These are phyloP conservation scores for Luffa acutangula DNA, from an alignment of 306 rosid species.

Conservation along the genomic window DNA sequence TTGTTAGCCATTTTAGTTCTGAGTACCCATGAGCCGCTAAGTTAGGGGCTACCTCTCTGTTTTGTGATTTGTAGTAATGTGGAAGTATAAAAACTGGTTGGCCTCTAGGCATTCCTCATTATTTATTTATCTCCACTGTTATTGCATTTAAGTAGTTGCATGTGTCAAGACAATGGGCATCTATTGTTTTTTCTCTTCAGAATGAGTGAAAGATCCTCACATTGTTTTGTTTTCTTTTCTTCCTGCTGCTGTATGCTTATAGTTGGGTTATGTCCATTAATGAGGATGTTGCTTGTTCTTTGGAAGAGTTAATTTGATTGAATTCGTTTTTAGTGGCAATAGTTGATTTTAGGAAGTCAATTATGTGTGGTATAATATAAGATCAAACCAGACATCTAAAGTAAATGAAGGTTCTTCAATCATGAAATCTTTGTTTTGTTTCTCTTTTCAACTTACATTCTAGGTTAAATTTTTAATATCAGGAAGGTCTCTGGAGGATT, in stretches of 20 bases:
- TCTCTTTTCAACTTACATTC: neutral
- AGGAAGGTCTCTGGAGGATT: conserved; percentile 65
- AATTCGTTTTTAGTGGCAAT: neutral
- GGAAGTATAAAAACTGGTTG: neutral
- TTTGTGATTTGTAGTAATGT: neutral
- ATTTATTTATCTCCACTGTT: neutral
- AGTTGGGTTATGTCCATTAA: neutral
- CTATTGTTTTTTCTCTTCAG: neutral
- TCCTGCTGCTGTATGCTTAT: neutral
- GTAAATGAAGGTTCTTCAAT: neutral
- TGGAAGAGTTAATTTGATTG: neutral
- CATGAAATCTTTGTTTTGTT: neutral
- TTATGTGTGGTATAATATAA: neutral
- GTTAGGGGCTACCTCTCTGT: neutral
- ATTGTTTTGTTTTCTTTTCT: neutral
- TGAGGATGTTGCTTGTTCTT: neutral
- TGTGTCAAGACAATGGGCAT: neutral
- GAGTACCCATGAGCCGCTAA: neutral
- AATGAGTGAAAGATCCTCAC: neutral
- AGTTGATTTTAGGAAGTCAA: neutral
- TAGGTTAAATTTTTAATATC: conserved; percentile 4
- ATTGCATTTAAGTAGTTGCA: neutral
- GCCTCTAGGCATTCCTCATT: neutral
- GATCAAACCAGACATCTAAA: neutral
- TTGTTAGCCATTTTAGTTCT: neutral